These are phyloP conservation scores for Rhizopus microsporus DNA, from an alignment of 371 early-diverging fungal species.

Conservation along the genomic window DNA sequence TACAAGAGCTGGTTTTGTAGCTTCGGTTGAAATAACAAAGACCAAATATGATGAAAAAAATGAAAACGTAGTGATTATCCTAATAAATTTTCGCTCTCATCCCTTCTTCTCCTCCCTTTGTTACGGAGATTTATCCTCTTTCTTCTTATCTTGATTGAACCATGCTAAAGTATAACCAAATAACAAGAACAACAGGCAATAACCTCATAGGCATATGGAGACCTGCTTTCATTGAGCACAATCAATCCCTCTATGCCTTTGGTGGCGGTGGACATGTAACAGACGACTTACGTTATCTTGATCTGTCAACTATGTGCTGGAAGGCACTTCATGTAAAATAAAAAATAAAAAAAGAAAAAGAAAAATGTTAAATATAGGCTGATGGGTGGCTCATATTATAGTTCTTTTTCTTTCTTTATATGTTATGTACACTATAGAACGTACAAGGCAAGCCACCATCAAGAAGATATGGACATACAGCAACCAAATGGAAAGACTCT, in stretches of 20 bases:
- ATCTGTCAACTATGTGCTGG: constrained; percentile 47
- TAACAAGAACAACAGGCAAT: constrained; percentile 52
- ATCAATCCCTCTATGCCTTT: constrained; percentile 56
- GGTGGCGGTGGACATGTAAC: constrained; percentile 66
- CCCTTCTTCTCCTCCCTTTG: neutral
- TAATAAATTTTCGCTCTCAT: neutral
- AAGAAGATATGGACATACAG: constrained; percentile 65
- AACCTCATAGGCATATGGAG: constrained; percentile 65
- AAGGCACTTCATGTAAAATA: constrained; percentile 33
- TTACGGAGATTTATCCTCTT: neutral
- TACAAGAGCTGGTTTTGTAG: neutral
- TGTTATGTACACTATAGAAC: constrained; percentile 27
- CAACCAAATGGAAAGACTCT: constrained; percentile 56
- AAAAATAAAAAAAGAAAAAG: constrained; percentile 1
- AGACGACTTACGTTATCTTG: constrained; percentile 56
- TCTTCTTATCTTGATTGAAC: neutral
- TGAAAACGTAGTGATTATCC: constrained; percentile 1
- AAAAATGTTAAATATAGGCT: constrained; percentile 3
- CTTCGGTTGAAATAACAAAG: constrained; percentile 1
- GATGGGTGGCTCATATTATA: constrained; percentile 4
- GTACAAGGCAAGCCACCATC: constrained; percentile 55
- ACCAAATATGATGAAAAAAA: constrained; percentile 1
- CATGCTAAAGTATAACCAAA: constrained; percentile 40
- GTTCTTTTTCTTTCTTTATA: constrained; percentile 2
- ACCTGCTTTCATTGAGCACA: constrained; percentile 58